Base-by-base conservation (phyloP, 495 filamentous ascomycete genomes). In the Penicillium cinerascens region DNA sequence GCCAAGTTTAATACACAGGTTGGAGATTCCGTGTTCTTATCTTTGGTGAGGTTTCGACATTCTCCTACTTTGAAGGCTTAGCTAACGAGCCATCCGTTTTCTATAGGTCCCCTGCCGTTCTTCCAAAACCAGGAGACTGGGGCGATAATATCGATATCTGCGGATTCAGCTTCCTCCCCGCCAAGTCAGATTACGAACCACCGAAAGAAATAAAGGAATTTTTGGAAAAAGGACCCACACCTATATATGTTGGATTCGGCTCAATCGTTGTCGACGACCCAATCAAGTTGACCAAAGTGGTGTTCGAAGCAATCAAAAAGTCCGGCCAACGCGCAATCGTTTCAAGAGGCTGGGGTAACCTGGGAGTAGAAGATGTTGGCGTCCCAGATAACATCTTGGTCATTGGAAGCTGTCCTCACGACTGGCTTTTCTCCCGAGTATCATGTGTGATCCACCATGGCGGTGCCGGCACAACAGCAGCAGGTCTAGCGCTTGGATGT, bases 171-270 rank as follows among this genome's bases (percentile, higher is more conserved):
- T 92, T 91, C 58, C 75, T 89, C 2, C 76, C 84, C 4, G 64
- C 84, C 7, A 82, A 85, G 6, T 78, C 79, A 9, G 70, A 76
- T n/a, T 92, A 83, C 56, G 78, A 72, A 0, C 89, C 88, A 0
- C 76, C 80, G 1, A 71, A 76, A 9, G 82, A 83, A 10, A 74
- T 95, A 13, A 70, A 68, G 0, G 72, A 66, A 3, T 95, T 91
- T 52, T 77, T 95, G 1, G 75, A 77, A 3, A 72, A 75, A 3
- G 86, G 86, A 0, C 81, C 87, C 11, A 80, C 84, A 4, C 89
- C 89, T 0, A 78, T 91, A 0, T 92, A 92, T 53, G 87, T 91
- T 51, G 88, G 88, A 0, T 91, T 92, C 57, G 88, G 88, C 0
- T 89, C 85, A 7, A 92, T 92, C 41, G 87, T 91, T 0, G 85